These are phyloP conservation scores for Coemansia sp. DNA, from an alignment of 192 early-diverging fungal species.

Conservation along the genomic window DNA sequence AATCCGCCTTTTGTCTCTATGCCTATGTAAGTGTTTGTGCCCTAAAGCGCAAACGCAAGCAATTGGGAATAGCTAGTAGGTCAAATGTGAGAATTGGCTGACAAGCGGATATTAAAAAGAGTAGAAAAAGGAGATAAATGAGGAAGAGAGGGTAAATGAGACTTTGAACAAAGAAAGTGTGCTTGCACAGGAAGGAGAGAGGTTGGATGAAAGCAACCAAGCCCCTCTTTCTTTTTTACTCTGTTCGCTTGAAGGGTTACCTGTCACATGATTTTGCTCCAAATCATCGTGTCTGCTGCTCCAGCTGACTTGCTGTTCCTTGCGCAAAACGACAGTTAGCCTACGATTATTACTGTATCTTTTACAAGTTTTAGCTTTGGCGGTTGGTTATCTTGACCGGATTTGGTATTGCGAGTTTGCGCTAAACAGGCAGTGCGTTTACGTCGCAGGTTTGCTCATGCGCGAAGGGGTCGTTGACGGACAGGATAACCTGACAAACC, in stretches of 20 bases:
- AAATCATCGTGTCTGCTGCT: neutral
- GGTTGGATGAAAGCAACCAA: neutral
- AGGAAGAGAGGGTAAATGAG: conserved; percentile 2
- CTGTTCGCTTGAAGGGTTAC: neutral
- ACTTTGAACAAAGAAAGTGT: conserved; percentile 9
- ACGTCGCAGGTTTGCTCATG: no score
- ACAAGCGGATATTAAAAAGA: neutral
- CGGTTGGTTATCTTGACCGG: no score
- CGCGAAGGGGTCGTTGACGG: no score
- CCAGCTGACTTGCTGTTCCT: no score
- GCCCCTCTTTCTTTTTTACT: no score
- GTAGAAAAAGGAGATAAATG: neutral
- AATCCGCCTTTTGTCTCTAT: neutral
- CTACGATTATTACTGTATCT: no score
- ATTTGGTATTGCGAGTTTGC: no score
- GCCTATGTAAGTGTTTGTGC: neutral
- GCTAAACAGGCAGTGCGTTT: no score
- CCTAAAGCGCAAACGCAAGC: neutral
- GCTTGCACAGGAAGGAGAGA: neutral
- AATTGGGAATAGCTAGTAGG: neutral
- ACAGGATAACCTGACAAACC: no score
- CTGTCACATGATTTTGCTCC: neutral
- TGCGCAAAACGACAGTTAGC: no score
- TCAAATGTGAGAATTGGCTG: neutral
- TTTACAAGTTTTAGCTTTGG: no score